Conservation (phyloP, 1,284 basidiomycete species). For the Cryptococcus sp. region DNA sequence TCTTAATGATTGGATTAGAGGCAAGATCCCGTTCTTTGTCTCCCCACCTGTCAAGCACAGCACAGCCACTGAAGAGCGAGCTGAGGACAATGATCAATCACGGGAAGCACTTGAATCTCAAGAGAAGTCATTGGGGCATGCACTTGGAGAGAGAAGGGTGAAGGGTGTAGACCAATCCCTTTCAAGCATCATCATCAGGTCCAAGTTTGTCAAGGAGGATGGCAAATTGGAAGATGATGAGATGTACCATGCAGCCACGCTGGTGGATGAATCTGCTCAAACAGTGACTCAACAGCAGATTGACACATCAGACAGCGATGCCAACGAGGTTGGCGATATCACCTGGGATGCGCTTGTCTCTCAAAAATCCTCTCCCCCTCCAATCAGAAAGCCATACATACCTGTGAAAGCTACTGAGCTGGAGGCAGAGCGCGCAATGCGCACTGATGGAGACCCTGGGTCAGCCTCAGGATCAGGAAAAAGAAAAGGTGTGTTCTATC, state of each 20-base stretch:
- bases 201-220: slow-evolving; percentile 51
- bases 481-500: no score
- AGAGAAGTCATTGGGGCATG: slow-evolving; percentile 45
- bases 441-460: no score
- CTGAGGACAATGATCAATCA: slow-evolving; percentile 15
- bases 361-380: no score
- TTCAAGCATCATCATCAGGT: slow-evolving; percentile 57
- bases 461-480: no score
- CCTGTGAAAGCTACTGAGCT: no score
- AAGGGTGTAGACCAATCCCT: slow-evolving; percentile 59
- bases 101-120: slow-evolving; percentile 44
- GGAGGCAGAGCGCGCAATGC: no score
- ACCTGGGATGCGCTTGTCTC: no score
- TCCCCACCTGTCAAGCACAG: slow-evolving; percentile 52
- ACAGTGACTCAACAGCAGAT: no score
- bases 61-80: slow-evolving; percentile 17
- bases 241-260: slow-evolving; percentile 11
- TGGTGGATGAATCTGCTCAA: no score
- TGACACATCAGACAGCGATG: no score
- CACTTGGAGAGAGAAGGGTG: slow-evolving; percentile 51
- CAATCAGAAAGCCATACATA: no score
- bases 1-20: slow-evolving; percentile 95
- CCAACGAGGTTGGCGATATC: no score
- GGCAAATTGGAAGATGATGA: slow-evolving; percentile 27
- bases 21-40: slow-evolving; percentile 61